A percentile compares a stretch with the other conserved stretches of the same genome.
Evolutionary conservation across 768 basidiomycete species (phyloP).

Genomic region (Russula vinacea): DNA sequence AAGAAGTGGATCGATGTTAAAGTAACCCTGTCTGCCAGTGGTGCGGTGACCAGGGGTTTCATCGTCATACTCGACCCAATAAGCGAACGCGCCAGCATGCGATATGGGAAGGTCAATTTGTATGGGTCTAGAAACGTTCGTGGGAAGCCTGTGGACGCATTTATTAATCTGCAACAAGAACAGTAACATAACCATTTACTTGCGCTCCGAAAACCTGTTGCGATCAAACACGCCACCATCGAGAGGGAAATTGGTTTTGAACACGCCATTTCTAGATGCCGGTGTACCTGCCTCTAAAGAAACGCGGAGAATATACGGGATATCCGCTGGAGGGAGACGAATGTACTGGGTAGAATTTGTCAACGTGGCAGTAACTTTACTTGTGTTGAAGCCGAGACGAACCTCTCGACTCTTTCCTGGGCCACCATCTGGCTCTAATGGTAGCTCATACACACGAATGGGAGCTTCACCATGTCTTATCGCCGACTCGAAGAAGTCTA

Average conservation of each 20-base stretch:
- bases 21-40: conserved; percentile 87
- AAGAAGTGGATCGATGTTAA: conserved; percentile 93
- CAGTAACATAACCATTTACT: conserved; percentile 47
- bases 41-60: conserved; percentile 55
- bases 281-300: conserved; percentile 90
- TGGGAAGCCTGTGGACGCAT: conserved; percentile 59
- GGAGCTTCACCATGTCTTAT: conserved; percentile 53
- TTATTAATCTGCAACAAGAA: conserved; percentile 7
- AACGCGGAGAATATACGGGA: conserved; percentile 88
- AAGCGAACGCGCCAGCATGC: conserved; percentile 93
- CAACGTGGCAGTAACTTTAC: conserved; percentile 6
- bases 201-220: conserved; percentile 67
- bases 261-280: conserved; percentile 83
- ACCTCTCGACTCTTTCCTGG: conserved; percentile 84
- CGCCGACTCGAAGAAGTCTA: conserved; percentile 77
- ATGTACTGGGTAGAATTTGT: conserved; percentile 62
- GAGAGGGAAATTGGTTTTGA: conserved; percentile 96
- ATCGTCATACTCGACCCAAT: conserved; percentile 89
- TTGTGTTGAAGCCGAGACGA: conserved; percentile 35
- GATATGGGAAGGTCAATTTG: conserved; percentile 95
- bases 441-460: conserved; percentile 82
- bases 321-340: conserved; percentile 86
- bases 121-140: conserved; percentile 85
- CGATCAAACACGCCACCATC: conserved; percentile 86
- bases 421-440: conserved; percentile 85